These are phyloP conservation scores for Plenodomus tracheiphilus DNA, from an alignment of 2,329 filamentous ascomycete species.

Conservation along the genomic window DNA sequence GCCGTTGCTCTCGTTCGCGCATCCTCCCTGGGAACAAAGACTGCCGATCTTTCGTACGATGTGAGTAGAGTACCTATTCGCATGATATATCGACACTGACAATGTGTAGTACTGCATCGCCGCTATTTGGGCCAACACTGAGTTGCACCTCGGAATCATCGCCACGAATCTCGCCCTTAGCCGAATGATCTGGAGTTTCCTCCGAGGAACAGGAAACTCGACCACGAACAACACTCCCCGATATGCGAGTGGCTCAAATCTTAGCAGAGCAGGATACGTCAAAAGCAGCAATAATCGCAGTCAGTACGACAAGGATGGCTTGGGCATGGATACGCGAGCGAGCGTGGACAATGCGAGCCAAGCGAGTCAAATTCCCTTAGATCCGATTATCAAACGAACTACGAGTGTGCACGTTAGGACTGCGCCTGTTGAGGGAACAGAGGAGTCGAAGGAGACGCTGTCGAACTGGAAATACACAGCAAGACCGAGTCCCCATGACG, in stretches of 20 bases:
- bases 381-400: constrained; percentile 11
- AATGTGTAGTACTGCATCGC: constrained; percentile 18
- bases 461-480: background rate
- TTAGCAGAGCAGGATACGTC: constrained; percentile 7
- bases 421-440: background rate
- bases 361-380: constrained; percentile 11
- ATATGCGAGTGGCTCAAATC: constrained; percentile 6
- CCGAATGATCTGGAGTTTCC: constrained; percentile 13
- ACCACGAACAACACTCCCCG: constrained; percentile 4
- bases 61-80: background rate
- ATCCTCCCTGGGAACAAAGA: constrained; percentile 24
- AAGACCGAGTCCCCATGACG: background rate
- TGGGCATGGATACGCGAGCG: constrained; percentile 1
- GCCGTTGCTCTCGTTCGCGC: constrained; percentile 22
- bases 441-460: constrained; percentile 1
- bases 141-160: constrained; percentile 32
- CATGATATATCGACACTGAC: background rate
- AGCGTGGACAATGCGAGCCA: constrained; percentile 13
- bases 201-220: constrained; percentile 1
- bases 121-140: constrained; percentile 31
- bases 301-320: constrained; percentile 1
- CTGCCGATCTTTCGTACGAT: constrained; percentile 26
- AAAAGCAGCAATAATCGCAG: constrained; percentile 8
- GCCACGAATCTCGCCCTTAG: constrained; percentile 29
- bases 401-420: constrained; percentile 9